Evolutionary conservation across 805 yeast genomes (phyloP).

Genomic region (Ogataea methanolica): DNA sequence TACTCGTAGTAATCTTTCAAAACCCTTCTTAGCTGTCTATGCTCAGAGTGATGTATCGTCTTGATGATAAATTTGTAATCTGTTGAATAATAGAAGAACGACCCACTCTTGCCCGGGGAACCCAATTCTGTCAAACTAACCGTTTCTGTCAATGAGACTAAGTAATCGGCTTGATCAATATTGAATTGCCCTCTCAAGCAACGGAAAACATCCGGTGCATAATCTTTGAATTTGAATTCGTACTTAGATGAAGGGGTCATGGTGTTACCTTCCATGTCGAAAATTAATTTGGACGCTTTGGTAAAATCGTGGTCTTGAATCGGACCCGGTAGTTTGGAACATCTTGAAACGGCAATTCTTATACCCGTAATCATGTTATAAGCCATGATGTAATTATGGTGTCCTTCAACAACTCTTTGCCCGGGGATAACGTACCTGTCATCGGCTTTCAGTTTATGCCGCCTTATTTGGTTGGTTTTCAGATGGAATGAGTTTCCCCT

Average conservation of each 20-base stretch:
- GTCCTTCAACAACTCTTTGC: slow-evolving; percentile 60
- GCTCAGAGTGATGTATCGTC: slow-evolving; percentile 92
- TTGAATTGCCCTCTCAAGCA: slow-evolving; percentile 77
- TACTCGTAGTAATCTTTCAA: slow-evolving; percentile 76
- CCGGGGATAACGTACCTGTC: slow-evolving; percentile 29
- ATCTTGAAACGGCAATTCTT: slow-evolving; percentile 87
- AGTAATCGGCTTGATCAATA: slow-evolving; percentile 92
- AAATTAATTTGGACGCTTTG: slow-evolving; percentile 73
- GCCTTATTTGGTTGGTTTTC: slow-evolving; percentile 15
- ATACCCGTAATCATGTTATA: slow-evolving; percentile 97
- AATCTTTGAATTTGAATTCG: slow-evolving; percentile 95
- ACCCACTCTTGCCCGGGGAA: slow-evolving; percentile 96
- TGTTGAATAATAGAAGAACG: slow-evolving; percentile 90
- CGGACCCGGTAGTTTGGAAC: slow-evolving; percentile 79
- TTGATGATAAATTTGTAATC: slow-evolving; percentile 93
- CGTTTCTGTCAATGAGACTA: slow-evolving; percentile 87
- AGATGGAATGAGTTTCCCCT: slow-evolving; percentile 19
- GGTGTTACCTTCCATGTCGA: slow-evolving; percentile 83
- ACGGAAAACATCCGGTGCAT: slow-evolving; percentile 90
- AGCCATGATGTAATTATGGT: slow-evolving; percentile 87
- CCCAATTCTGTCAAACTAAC: slow-evolving; percentile 88
- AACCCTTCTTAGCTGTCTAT: slow-evolving; percentile 70
- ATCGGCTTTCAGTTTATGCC: slow-evolving; percentile 21
- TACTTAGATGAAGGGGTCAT: slow-evolving; percentile 90
- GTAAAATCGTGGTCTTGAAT: slow-evolving; percentile 67